Conservation (phyloP, 805 yeast genomes). For the Hermanozyma aechmeae region DNA sequence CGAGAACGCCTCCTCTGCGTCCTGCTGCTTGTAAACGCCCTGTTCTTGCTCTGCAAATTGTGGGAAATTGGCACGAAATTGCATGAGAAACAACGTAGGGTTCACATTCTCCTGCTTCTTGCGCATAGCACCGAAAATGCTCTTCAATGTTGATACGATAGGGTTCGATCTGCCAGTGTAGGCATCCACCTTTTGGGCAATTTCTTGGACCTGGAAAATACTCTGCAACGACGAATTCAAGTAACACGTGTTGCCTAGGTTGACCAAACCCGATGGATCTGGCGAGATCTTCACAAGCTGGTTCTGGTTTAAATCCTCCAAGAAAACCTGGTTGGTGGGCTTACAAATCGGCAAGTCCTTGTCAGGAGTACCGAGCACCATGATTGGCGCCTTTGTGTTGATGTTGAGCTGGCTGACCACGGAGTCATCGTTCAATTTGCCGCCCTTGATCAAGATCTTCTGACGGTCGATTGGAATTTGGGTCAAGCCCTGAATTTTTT, state of each 20-base stretch:
- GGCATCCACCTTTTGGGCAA: conserved; percentile 17
- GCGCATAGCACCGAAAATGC: conserved; percentile 36
- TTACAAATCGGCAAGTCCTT: conserved; percentile 46
- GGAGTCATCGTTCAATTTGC: conserved; percentile 72
- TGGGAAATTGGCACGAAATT: conserved; percentile 63
- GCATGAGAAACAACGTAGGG: conserved; percentile 60
- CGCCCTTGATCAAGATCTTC: conserved; percentile 82
- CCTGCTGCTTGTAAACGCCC: conserved; percentile 88
- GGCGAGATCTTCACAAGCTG: conserved; percentile 27
- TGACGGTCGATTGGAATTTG: conserved; percentile 85
- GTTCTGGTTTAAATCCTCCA: conserved; percentile 56
- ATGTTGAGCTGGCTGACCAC: conserved; percentile 42
- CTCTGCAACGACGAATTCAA: conserved; percentile 63
- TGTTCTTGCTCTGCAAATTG: conserved; percentile 79
- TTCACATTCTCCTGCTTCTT: conserved; percentile 41
- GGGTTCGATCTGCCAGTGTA: conserved; percentile 5
- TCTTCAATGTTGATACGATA: conserved; percentile 27
- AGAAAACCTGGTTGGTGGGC: conserved; percentile 44
- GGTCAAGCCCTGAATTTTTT: conserved; percentile 62
- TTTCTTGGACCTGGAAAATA: conserved; percentile 36
- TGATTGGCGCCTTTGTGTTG: conserved; percentile 57
- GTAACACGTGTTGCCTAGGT: conserved; percentile 73
- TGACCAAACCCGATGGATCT: conserved; percentile 58
- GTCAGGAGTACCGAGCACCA: conserved; percentile 92
- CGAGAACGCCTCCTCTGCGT: conserved; percentile 94